phyloP scores from a whole-genome alignment of 441 rosid genomes.

The Syzygium malaccense region DNA sequence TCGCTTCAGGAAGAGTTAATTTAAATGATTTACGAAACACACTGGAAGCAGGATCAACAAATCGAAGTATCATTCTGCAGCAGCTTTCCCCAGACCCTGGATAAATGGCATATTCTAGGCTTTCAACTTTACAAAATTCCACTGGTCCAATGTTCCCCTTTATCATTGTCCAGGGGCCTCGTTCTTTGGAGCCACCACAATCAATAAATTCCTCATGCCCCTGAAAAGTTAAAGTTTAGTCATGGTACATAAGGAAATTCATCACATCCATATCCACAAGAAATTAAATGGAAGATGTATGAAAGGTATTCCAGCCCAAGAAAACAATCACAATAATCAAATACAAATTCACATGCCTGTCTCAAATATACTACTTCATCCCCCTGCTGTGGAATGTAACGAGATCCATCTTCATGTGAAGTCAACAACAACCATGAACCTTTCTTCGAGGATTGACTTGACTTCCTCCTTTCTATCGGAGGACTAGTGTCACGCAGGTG shows the following conservation, averaged over 20 bases:
- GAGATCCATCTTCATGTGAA: conserved; percentile 83
- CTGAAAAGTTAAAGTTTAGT: conserved; percentile 32
- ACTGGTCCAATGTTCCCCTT: conserved; percentile 69
- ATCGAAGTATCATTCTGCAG: conserved; percentile 87
- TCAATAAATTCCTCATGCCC: conserved; percentile 86
- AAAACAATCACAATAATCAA: neutral
- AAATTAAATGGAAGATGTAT: neutral
- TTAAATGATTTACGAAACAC: conserved; percentile 50
- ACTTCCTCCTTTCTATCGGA: conserved; percentile 42
- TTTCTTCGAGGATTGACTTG: conserved; percentile 45
- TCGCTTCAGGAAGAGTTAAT: conserved; percentile 78
- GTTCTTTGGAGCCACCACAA: conserved; percentile 37
- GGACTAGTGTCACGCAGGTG: conserved; percentile 42
- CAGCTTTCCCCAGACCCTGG: conserved; percentile 99
- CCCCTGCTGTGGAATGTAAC: conserved; percentile 90
- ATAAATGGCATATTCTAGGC: conserved; percentile 69
- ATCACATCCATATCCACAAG: neutral
- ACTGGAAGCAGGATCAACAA: conserved; percentile 60
- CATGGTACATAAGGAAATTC: neutral
- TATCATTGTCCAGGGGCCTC: conserved; percentile 62
- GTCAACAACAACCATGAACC: conserved; percentile 83
- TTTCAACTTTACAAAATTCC: conserved; percentile 79
- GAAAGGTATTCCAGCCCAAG: neutral
- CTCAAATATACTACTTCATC: conserved; percentile 86
- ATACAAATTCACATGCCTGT: conserved; percentile 50